These are phyloP conservation scores for Thelonectria blattea DNA, from an alignment of 2,329 filamentous ascomycete genomes.

Conservation along the genomic window DNA sequence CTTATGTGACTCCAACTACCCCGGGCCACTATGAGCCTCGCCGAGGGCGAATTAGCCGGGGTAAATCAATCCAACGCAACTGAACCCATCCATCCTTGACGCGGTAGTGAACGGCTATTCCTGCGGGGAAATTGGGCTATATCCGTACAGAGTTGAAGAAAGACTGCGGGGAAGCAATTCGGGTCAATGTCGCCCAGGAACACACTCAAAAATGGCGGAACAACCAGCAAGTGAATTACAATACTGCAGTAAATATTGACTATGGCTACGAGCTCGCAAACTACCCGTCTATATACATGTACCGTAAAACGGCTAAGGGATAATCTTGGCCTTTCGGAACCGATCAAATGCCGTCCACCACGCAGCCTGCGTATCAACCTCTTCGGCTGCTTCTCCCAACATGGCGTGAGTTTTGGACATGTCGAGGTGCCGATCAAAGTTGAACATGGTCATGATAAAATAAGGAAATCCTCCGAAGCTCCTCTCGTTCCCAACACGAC, in stretches of 20 bases:
- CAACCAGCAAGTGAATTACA: no score
- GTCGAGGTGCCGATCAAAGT: slow-evolving; percentile 45
- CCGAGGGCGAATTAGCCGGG: slow-evolving; percentile 20
- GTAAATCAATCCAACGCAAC: not conserved
- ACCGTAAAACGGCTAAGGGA: slow-evolving; percentile 30
- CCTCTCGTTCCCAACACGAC: slow-evolving; percentile 41
- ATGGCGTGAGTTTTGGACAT: slow-evolving; percentile 41
- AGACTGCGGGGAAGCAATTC: not conserved
- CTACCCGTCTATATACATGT: not conserved
- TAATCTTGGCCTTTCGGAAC: slow-evolving; percentile 42
- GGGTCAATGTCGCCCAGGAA: not conserved
- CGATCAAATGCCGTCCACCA: slow-evolving; percentile 44
- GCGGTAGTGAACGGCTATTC: not conserved
- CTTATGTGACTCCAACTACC: not conserved
- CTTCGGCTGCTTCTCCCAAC: slow-evolving; percentile 40
- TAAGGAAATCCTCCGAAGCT: slow-evolving; percentile 40
- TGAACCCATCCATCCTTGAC: not conserved
- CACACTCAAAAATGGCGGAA: no score
- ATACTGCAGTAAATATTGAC: no score
- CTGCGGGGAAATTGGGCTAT: not conserved
- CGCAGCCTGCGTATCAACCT: slow-evolving; percentile 38
- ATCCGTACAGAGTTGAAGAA: not conserved
- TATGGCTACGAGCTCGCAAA: not conserved
- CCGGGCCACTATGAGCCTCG: slow-evolving; percentile 8
- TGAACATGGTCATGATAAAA: slow-evolving; percentile 44